phyloP scores from a whole-genome alignment of 192 early-diverging fungal genomes.

The Backusella tuberculispora region DNA sequence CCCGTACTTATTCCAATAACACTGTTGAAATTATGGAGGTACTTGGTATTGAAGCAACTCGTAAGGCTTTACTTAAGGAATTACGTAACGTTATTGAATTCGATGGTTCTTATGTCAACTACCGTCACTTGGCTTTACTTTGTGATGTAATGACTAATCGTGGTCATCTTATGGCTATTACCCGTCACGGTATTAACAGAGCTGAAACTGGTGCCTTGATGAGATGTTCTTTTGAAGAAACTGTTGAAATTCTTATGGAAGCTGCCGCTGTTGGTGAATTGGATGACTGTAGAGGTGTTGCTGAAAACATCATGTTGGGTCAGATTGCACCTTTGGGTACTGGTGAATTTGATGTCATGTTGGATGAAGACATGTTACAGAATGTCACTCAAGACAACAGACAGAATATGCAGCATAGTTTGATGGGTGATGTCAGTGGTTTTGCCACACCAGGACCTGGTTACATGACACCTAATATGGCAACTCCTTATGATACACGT shows the following conservation, averaged over 20 bases:
- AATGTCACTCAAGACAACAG: slow-evolving; percentile 64
- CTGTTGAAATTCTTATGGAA: slow-evolving; percentile 97
- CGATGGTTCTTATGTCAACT: slow-evolving; percentile 98
- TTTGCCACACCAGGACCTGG: slow-evolving; percentile 56
- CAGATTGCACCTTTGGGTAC: slow-evolving; percentile 97
- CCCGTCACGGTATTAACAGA: slow-evolving; percentile 95
- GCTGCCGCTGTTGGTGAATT: slow-evolving; percentile 87
- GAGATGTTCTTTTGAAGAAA: slow-evolving; percentile 98
- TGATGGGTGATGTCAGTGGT: slow-evolving; percentile 52
- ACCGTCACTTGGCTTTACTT: slow-evolving; percentile 93
- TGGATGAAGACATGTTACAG: slow-evolving; percentile 92
- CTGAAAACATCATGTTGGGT: slow-evolving; percentile 97
- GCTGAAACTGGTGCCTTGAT: slow-evolving; percentile 93
- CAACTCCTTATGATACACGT: slow-evolving; percentile 80
- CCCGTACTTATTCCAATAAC: slow-evolving; percentile 88
- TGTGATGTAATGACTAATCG: slow-evolving; percentile 96
- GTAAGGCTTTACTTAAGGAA: slow-evolving; percentile 87
- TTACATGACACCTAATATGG: slow-evolving; percentile 60
- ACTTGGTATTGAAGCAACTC: slow-evolving; percentile 96
- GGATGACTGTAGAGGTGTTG: slow-evolving; percentile 96
- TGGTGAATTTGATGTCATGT: slow-evolving; percentile 89
- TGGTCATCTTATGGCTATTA: slow-evolving; percentile 94
- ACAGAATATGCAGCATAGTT: slow-evolving; percentile 51
- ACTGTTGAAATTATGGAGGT: slow-evolving; percentile 91
- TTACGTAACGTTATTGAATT: slow-evolving; percentile 92